A percentile compares a stretch with the other conserved stretches of the same genome.
These are phyloP conservation scores for Arthrinium puccinioides DNA, from an alignment of 2,329 filamentous ascomycete species.

Conservation along the genomic window DNA sequence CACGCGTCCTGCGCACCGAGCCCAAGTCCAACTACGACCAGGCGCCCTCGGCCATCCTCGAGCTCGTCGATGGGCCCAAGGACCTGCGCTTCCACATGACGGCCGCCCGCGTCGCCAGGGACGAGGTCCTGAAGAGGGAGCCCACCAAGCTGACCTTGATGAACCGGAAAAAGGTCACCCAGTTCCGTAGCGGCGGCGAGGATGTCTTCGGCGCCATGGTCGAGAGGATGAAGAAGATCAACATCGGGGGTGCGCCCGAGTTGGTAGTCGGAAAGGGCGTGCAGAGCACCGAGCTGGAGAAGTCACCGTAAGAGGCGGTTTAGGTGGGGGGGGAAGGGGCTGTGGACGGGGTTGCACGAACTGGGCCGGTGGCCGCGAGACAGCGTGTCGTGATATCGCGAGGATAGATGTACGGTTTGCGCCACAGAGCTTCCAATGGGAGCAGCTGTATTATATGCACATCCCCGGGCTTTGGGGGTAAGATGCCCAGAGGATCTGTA, in stretches of 20 bases:
- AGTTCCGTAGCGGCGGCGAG: constrained; percentile 58
- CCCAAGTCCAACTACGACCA: constrained; percentile 78
- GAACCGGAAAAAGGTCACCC: constrained; percentile 80
- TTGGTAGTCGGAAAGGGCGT: constrained; percentile 16
- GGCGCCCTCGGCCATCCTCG: constrained; percentile 81
- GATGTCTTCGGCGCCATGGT: constrained; percentile 62
- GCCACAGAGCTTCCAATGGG: not conserved
- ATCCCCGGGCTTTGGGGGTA: not conserved
- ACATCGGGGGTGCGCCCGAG: no score
- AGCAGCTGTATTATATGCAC: constrained; percentile 5
- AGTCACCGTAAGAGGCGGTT: not conserved
- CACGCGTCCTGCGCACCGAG: constrained; percentile 86
- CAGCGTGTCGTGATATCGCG: no score
- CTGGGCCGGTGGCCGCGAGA: not conserved
- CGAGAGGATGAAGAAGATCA: constrained; percentile 27
- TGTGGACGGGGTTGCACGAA: not conserved
- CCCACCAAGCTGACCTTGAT: constrained; percentile 65
- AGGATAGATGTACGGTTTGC: not conserved
- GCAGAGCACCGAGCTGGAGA: no score
- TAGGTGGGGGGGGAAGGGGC: not conserved
- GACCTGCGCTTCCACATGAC: constrained; percentile 95
- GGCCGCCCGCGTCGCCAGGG: constrained; percentile 70
- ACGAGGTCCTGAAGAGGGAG: constrained; percentile 44
- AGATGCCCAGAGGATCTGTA: not conserved
- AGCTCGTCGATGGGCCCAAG: constrained; percentile 88